Evolutionary conservation across 345 rosid species (phyloP), one percentile per base, ranked within the genome.

Genomic region (Aegle marmelos): DNA sequence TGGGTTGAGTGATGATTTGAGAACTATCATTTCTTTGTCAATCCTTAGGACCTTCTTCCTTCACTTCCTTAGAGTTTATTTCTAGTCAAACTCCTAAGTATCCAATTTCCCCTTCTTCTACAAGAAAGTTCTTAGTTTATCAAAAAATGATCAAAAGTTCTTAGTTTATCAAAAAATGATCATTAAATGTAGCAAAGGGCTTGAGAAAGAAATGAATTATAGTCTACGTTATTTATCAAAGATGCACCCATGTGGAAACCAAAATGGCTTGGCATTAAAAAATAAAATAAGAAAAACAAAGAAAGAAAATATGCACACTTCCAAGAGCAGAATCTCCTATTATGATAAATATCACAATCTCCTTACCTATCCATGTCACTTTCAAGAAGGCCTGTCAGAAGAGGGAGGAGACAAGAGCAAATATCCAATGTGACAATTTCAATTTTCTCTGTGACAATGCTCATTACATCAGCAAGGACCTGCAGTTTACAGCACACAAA

Each of bases 341-440:
- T 45, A 45, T 45, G 13, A 45, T 45, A 11, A 45, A 24, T 33
- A 61, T 31, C 56, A 45, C 25, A 73, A 53, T 37, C 73, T 54
- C 72, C 81, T 87, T 87, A 94, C 99, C 93, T 91, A 80, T 97
- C 99, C 90, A 91, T 82, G 80, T 88, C 85, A 80, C 98, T 97
- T 77, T 83, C 94, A 69, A 97, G 93, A 86, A 97, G 94, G 56
- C 83, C 72, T 22, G 91, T 58, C 70, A 93, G 87, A 79, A 93
- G 93, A 63, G 99, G 99, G 68, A 97, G 89, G 86, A 97, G 94
- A 83, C 87, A 85, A 58, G 95, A 86, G 82, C 94, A 97, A 78
- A 89, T 81, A 79, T 94, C 99, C 83, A 94, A 80, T 13, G 96
- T 90, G 73, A 97, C 83, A 71, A 86, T 81, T 76, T 97, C 98